A percentile compares a stretch with the other conserved stretches of the same genome.
phyloP scores from a whole-genome alignment of 2,329 filamentous ascomycete species.

The Chaetothyriales sp. region DNA sequence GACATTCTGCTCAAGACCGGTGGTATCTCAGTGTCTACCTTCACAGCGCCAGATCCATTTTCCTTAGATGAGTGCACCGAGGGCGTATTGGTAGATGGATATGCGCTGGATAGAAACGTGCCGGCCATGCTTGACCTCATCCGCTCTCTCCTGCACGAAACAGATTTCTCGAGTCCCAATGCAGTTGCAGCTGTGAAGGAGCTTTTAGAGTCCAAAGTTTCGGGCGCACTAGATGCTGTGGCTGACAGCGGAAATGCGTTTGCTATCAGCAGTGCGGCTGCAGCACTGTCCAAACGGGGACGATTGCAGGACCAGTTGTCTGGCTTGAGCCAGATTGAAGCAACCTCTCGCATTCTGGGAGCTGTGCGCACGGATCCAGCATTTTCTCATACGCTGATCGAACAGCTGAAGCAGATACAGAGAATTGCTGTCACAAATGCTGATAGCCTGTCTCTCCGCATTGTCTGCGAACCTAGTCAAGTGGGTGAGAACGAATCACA shows the following conservation, averaged over 20 bases:
- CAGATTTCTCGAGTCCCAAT: slow-evolving; percentile 72
- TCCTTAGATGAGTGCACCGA: slow-evolving; percentile 59
- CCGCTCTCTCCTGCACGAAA: slow-evolving; percentile 64
- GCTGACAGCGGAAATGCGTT: slow-evolving; percentile 80
- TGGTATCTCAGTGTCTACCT: slow-evolving; percentile 70
- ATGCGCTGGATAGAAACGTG: slow-evolving; percentile 77
- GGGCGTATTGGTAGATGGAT: slow-evolving; percentile 70
- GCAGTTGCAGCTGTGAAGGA: slow-evolving; percentile 72
- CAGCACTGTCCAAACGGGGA: slow-evolving; percentile 56
- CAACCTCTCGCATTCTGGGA: slow-evolving; percentile 55
- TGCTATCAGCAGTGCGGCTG: slow-evolving; percentile 69
- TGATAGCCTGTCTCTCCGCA: slow-evolving; percentile 57
- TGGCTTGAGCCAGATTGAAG: slow-evolving; percentile 78
- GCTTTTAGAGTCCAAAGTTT: slow-evolving; percentile 70
- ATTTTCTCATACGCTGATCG: slow-evolving; percentile 57
- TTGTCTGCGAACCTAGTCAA: slow-evolving; percentile 72
- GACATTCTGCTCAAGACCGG: slow-evolving; percentile 92
- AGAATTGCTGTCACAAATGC: slow-evolving; percentile 54
- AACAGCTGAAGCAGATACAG: slow-evolving; percentile 75
- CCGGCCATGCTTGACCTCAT: slow-evolving; percentile 82
- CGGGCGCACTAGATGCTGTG: slow-evolving; percentile 81
- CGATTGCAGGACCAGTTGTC: slow-evolving; percentile 69
- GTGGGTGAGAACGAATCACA: slow-evolving; percentile 53
- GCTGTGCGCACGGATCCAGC: slow-evolving; percentile 57
- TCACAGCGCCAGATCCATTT: slow-evolving; percentile 62